phyloP scores from a whole-genome alignment of 148 eudicot genomes.

The Pouteria glomerata region DNA sequence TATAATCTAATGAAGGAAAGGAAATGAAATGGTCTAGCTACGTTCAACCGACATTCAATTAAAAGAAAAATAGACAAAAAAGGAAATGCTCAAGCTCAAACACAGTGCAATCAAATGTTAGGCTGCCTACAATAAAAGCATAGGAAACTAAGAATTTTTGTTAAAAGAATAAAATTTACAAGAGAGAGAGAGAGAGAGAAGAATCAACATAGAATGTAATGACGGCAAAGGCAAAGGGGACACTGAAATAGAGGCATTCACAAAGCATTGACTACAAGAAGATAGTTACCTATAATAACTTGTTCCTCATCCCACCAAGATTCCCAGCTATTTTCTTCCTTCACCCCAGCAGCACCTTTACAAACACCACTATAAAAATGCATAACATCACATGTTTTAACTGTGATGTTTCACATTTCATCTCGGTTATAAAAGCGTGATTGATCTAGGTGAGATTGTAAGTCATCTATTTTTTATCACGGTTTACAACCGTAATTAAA shows the following conservation, averaged over 20 bases:
- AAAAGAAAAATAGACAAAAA: background rate
- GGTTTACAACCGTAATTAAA: too few species aligned
- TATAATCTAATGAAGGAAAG: background rate
- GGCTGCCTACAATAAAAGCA: background rate
- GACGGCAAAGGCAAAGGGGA: background rate
- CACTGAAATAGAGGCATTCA: background rate
- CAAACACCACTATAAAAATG: too few species aligned
- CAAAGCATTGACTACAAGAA: too few species aligned
- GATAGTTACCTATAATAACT: conserved; percentile 32
- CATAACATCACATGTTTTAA: too few species aligned
- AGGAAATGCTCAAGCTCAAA: background rate
- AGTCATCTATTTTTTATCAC: too few species aligned
- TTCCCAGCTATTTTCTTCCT: conserved; percentile 95
- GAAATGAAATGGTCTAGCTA: background rate
- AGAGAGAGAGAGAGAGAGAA: too few species aligned
- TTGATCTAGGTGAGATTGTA: too few species aligned
- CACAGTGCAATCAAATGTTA: background rate
- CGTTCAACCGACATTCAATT: background rate
- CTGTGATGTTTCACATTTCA: too few species aligned
- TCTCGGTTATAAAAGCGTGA: too few species aligned
- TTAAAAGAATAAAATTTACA: background rate
- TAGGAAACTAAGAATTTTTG: background rate
- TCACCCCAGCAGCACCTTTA: conserved; percentile 92
- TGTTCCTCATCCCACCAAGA: conserved; percentile 99
- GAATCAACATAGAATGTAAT: background rate